Evolutionary conservation across 192 early-diverging fungal species (phyloP), one percentile per base, ranked within the genome.

Genomic region (Pecoramyces ruminantium): DNA sequence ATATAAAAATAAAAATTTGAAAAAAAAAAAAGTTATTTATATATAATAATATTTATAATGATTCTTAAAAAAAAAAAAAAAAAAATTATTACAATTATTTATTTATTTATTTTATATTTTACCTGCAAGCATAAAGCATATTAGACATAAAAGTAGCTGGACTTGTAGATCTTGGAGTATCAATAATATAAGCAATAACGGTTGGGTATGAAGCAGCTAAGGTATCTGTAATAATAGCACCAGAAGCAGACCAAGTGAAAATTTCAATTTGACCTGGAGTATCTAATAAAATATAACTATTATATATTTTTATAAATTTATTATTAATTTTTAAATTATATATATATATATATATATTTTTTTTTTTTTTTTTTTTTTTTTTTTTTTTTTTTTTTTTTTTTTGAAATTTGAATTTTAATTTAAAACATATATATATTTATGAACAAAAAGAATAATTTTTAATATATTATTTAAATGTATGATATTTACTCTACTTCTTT

Each of bases 211-310:
- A 90, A 4, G 96, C 92, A 0, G 97, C 95, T 78, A 99, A 84
- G 0, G 96, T 93, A 81, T 96, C 96, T 3, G 96, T 97, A 82
- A 99, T 97, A 81, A 99, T 97, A 38, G 94, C 87, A 17, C 97
- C 97, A 28, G 94, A 95, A 13, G 97, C 97, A 67, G 95, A 96
- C 97, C 97, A 99, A 25, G 97, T 99, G 84, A 99, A 99, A 81
- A 97, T 97, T 86, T 99, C 97, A 83, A 99, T 99, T 85, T 99
- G 97, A 18, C 97, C 97, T 40, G 97, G 97, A 18, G 97, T 99
- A 85, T 99, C 97, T 67, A 95, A 87, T 29, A 96, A 84, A 77
- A 96, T 90, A 83, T 95, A 91, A 80, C 93, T 94, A 85, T 38
- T 67, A 21, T 29, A 28, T 28, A 42, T 78, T 29, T 29, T 78